Base-by-base conservation (phyloP, 352 stramenopile genomes). In the Globisporangium paroecandrum region DNA sequence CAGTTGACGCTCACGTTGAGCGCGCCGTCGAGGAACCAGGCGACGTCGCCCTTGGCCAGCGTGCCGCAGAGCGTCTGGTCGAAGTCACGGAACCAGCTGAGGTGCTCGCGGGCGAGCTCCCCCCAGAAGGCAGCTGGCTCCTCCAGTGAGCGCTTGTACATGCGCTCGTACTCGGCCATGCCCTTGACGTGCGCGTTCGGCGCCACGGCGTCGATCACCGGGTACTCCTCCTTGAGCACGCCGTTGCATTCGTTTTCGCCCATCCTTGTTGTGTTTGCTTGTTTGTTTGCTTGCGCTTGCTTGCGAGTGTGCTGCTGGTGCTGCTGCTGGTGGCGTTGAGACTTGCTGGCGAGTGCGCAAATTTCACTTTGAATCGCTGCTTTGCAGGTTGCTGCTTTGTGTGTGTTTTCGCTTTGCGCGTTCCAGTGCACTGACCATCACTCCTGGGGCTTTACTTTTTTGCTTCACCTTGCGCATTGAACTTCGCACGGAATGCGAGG, bases 11-110 rank as follows among this genome's bases (percentile, higher is more conserved):
- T 95, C 43, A 98, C 83, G 69, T 99, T 99, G 22, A 98, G 72
- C 70, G 98, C 96, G 57, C 95, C 97, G 64, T 96, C 96, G 15
- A 89, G 75, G 83, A 99, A 99, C 97, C 96, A 99, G 29, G 91
- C 79, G 32, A 99, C 85, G 75, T 98, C 92, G 62, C 95, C 94
- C 22, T 98, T 87, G 65, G 80, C 69, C 38, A 99, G 91, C 49
- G 72, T 80, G 22, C 96, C 97, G 47, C 87, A 85, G n/a, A 89
- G 72, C 34, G 85, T 90, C 61, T 89, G 71, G 75, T 97, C 86
- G 65, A 98, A 99, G 63, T 97, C 85, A 43, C 82, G 81, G 77
- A 98, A 98, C 97, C 97, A 99, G 43, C 90, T 75, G 22, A 99
- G 74, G 57, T 94, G 80, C 65, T 97, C 79, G 29, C 85, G 87